phyloP scores from a whole-genome alignment of 2,329 filamentous ascomycete genomes.

The Intubia oerlemansii region DNA sequence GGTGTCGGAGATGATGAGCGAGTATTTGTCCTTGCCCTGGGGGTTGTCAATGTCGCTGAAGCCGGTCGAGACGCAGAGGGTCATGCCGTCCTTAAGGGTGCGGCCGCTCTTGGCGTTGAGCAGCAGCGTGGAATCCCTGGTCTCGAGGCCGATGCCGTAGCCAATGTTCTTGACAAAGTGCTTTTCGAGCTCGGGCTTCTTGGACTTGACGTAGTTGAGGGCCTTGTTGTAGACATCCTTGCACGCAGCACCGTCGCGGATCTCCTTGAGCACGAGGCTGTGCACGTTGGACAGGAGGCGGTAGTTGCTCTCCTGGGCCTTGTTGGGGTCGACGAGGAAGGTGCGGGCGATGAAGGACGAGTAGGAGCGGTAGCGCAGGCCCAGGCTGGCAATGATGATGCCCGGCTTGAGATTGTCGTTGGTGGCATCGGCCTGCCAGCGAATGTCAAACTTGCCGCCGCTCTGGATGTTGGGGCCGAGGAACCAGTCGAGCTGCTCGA shows the following conservation, averaged over 20 bases:
- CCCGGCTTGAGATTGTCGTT: slow-evolving; percentile 71
- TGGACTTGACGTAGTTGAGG: slow-evolving; percentile 55
- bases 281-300: slow-evolving; percentile 71
- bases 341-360: slow-evolving; percentile 82
- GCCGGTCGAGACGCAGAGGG: slow-evolving; percentile 72
- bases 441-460: slow-evolving; percentile 84
- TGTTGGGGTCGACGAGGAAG: slow-evolving; percentile 92
- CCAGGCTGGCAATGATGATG: slow-evolving; percentile 81
- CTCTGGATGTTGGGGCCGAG: slow-evolving; percentile 83
- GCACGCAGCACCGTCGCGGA: slow-evolving; percentile 64
- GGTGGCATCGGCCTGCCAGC: slow-evolving; percentile 57
- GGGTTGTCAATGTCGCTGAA: slow-evolving; percentile 79
- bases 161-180: slow-evolving; percentile 88
- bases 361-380: slow-evolving; percentile 89
- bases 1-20: slow-evolving; percentile 78
- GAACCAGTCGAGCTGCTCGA: slow-evolving; percentile 81
- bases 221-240: slow-evolving; percentile 92
- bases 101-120: slow-evolving; percentile 74
- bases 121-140: slow-evolving; percentile 61
- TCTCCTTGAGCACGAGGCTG: slow-evolving; percentile 73
- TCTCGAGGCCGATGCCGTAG: slow-evolving; percentile 81
- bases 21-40: slow-evolving; percentile 81
- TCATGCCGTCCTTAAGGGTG: slow-evolving; percentile 88
- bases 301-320: slow-evolving; percentile 86
- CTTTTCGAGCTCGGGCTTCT: slow-evolving; percentile 89